Base-by-base conservation (phyloP, 495 filamentous ascomycete genomes). In the Daldinia loculata region DNA sequence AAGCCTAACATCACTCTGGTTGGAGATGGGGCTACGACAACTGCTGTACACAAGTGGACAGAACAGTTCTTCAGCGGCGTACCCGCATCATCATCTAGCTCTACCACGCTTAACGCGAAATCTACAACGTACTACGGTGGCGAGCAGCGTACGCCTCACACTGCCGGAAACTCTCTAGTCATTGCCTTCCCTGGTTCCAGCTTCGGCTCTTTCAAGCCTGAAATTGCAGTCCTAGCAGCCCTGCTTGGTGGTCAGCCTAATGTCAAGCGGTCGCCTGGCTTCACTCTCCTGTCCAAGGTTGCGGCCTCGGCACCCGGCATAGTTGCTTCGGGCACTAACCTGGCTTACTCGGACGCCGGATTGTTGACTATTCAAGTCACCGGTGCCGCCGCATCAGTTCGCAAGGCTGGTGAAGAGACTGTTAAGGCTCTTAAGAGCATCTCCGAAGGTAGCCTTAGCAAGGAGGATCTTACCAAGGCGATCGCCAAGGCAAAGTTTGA, bases 231-330 rank as follows among this genome's bases (percentile, higher is more conserved):
- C 67, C 89, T 99, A 26, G 89, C 92, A 66, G 90, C 93, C 56
- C 89, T 99, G 6, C 90, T 99, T 30, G 95, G 95, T 75, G 95
- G 96, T 45, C 82, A 94, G 80, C 90, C 93, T 66, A 89, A 82
- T 79, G 95, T 98, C 85, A 98, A 98, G 84, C 98, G 95, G 95
- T 91, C 91, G 27, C 85, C 93, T 61, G 96, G 95, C 61, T 98
- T 97, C 84, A 94, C 91, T 12, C 84, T 97, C 50, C 88, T 99
- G 48, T 86, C 90, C 63, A 92, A 96, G 83, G 91, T 90, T 45
- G 85, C 89, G 61, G 82, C 90, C 57, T 82, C 84, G 19, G 84
- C 87, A 78, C 87, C 89, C 22, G 88, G 90, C 72, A 89, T 90
- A 61, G 82, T 81, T 61, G 88, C 91, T 69, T 80, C 86, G 3